Evolutionary conservation across 139 green algal species (phyloP).

Genomic region (Coelastrella sp.): DNA sequence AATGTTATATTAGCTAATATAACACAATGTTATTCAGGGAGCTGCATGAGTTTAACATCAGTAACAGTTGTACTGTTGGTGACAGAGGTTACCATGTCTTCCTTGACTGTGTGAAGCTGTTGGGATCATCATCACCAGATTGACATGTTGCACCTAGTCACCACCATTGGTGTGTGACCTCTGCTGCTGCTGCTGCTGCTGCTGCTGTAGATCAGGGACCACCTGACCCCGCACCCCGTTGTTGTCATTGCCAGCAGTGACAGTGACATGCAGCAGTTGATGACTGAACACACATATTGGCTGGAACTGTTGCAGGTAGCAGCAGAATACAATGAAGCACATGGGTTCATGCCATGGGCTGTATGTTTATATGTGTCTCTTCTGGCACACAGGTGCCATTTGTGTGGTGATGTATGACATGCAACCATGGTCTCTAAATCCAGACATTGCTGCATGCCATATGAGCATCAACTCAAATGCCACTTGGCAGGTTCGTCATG

Average conservation of each 20-base stretch:
- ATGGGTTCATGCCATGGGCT: background rate
- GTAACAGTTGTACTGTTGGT: too few relatives aligned
- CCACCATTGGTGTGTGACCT: background rate
- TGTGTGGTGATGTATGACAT: too few relatives aligned
- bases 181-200: background rate
- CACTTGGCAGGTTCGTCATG: background rate
- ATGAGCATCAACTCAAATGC: background rate
- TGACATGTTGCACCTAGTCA: background rate
- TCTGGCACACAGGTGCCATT: background rate
- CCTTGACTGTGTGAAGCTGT: too few relatives aligned
- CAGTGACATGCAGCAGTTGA: constrained; percentile 43
- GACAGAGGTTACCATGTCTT: too few relatives aligned
- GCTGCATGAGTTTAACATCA: too few relatives aligned
- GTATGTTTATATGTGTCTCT: background rate
- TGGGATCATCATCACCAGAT: background rate
- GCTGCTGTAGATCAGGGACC: background rate
- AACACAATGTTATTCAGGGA: too few relatives aligned
- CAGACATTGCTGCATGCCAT: too few relatives aligned
- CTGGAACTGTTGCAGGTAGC: constrained; percentile 34
- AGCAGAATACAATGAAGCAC: background rate
- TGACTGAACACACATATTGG: constrained; percentile 22
- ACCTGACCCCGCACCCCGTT: background rate
- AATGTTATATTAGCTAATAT: too few relatives aligned
- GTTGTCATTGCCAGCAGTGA: constrained; percentile 29
- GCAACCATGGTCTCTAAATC: too few relatives aligned